Evolutionary conservation across 2,329 filamentous ascomycete species (phyloP).

Genomic region (Claviceps maximensis): DNA sequence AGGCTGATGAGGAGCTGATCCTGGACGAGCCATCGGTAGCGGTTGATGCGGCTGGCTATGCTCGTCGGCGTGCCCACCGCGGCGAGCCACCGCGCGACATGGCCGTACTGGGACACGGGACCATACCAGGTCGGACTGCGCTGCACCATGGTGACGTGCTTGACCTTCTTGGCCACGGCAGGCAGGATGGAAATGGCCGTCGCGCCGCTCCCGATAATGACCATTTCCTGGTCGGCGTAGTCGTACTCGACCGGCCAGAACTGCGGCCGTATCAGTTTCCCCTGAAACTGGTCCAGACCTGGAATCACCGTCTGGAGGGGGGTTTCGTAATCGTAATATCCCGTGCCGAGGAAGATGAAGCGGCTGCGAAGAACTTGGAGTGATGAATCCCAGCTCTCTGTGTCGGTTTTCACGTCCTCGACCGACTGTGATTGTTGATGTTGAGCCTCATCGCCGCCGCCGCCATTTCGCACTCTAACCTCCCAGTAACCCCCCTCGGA

Average conservation of each 20-base stretch:
- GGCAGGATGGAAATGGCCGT: slow-evolving; percentile 56
- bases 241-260: slow-evolving; percentile 59
- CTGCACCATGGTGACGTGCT: slow-evolving; percentile 55
- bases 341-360: slow-evolving; percentile 41
- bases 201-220: slow-evolving; percentile 55
- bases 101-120: slow-evolving; percentile 31
- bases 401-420: too few species aligned
- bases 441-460: slow-evolving; percentile 10
- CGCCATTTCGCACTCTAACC: slow-evolving; percentile 23
- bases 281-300: slow-evolving; percentile 25
- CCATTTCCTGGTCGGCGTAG: slow-evolving; percentile 48
- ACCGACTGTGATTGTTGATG: neutral
- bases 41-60: slow-evolving; percentile 30
- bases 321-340: slow-evolving; percentile 57
- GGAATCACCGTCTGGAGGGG: slow-evolving; percentile 39
- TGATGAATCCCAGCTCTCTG: too few species aligned
- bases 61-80: slow-evolving; percentile 27
- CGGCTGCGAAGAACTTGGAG: slow-evolving; percentile 22
- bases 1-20: slow-evolving; percentile 27
- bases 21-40: slow-evolving; percentile 34
- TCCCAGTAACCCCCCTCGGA: slow-evolving; percentile 40
- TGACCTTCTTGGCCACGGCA: slow-evolving; percentile 41
- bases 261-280: slow-evolving; percentile 50
- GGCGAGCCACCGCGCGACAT: slow-evolving; percentile 22
- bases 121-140: slow-evolving; percentile 51